Base-by-base conservation (phyloP, 2,329 filamentous ascomycete genomes). In the Trematosphaeria pertusa region DNA sequence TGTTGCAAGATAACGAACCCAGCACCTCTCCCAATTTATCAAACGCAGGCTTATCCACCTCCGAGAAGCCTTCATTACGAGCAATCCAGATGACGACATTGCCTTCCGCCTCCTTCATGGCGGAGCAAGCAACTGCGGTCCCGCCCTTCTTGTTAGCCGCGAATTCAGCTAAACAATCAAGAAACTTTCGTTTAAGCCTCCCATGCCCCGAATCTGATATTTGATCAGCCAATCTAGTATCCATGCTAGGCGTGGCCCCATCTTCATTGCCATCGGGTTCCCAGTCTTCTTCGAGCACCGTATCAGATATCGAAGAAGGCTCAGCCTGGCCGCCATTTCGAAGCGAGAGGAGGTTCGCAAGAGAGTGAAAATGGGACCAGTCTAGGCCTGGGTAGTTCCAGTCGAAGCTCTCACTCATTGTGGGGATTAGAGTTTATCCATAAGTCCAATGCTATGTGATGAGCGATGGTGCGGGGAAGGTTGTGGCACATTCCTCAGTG, bases 281-380 rank as follows among this genome's bases (percentile, higher is more conserved):
- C 14, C 26, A 46, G 39, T 56, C 41, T 52, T 58, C 55, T 28
- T 55, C 55, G 34, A 56, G 48, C 37, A 58, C 38, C 10, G 22
- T 28, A 33, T 54, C 43, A 44, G 55, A 47, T 21, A 55, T 31
- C 34, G 48, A 56, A 20, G 52, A 46, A 28, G 46, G 24, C 36
- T 62, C 55, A 33, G 44, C 59, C 48, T 62, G 57, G 37, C 59
- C 59, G 31, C 55, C 59, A 48, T 60, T 59, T 46, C 57, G 57
- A 48, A 62, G 55, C 21, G 57, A 58, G 26, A 62, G 55, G 37
- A 62, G 57, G 33, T 62, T 62, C 2, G 57, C 53, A 11, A 62
- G 46, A 47, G 59, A 45, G 36, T 60, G 45, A 31, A 62, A 62
- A 48, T 56, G 52, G 41, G 52, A 43, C 42, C 39, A 45, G 45